Base-by-base conservation (phyloP, 2,329 filamentous ascomycete species). In the Albifimbria verrucaria region DNA sequence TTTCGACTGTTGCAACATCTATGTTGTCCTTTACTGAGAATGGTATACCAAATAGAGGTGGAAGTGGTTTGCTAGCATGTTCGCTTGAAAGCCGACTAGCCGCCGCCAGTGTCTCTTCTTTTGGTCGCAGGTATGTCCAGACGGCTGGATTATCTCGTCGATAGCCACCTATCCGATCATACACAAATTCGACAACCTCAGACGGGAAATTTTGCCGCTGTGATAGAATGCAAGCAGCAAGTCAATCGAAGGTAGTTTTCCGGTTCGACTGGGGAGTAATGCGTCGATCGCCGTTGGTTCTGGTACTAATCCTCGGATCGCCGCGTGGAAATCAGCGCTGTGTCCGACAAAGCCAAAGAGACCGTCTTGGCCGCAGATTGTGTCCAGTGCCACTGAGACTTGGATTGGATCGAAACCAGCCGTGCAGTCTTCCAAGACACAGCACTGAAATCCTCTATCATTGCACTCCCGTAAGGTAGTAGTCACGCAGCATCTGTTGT, bases 1-100 rank as follows among this genome's bases (percentile, higher is more conserved):
- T 84, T 1, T 65, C 65, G 7, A 80, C 56, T 1, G 76, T 74
- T 12, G 72, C 71, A 15, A 83, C 69, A 56, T 83, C 80, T 49
- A 83, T 79, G 41, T 71, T 78, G 62, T 84, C 81, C 60, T 83
- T 83, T 49, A 83, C 70, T 2, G 75, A 76, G 57, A 84, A 85
- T 0, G 81, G 80, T 2, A 83, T 64, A 24, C 81, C 81, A 56
- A 76, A 84, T 1, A 85, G 69, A 4, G 77, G 73, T 7, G 79
- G 77, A 26, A 77, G 72, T 12, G 32, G 6, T 39, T 39, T 39
- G 32, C 18, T 39, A n/a, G 32, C 54, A 52, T 73, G 80, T 42
- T 67, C 70, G 10, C 64, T 60, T 7, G 68, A 61, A 0, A 81
- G 66, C 4, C 68, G 59, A 50, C 69, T 68, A 3, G 77, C 76